A percentile compares a stretch with the other conserved stretches of the same genome.
These are phyloP conservation scores for Lactifluus echinatus DNA, from an alignment of 768 basidiomycete genomes.

Conservation along the genomic window DNA sequence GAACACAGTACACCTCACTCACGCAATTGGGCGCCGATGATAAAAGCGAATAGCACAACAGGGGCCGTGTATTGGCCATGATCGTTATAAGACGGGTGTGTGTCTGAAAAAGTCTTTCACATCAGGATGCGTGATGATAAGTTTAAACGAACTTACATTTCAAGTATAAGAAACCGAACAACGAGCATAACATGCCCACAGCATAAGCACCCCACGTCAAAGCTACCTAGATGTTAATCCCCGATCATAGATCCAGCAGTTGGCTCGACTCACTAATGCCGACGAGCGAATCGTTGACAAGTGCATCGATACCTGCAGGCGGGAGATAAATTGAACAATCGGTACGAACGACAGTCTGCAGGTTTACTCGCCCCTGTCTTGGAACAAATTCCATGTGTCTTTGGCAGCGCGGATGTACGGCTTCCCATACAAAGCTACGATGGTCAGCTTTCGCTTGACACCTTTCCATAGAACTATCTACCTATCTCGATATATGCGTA, in stretches of 20 bases:
- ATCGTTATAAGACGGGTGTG: slow-evolving; percentile 64
- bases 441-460: not conserved
- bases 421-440: slow-evolving; percentile 72
- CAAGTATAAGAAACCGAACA: slow-evolving; percentile 74
- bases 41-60: slow-evolving; percentile 68
- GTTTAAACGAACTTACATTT: slow-evolving; percentile 39
- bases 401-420: slow-evolving; percentile 72
- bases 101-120: slow-evolving; percentile 37
- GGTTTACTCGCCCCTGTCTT: slow-evolving; percentile 45
- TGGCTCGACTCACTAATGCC: slow-evolving; percentile 50
- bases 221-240: slow-evolving; percentile 30
- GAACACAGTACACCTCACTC: slow-evolving; percentile 24
- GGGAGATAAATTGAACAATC: slow-evolving; percentile 1
- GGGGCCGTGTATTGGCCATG: slow-evolving; percentile 72
- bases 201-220: slow-evolving; percentile 76
- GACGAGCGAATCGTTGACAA: slow-evolving; percentile 78
- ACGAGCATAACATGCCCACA: slow-evolving; percentile 61
- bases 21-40: slow-evolving; percentile 72
- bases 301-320: slow-evolving; percentile 49
- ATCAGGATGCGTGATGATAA: not conserved
- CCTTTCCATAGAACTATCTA: slow-evolving; percentile 26
- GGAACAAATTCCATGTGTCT: slow-evolving; percentile 73
- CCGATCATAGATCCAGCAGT: slow-evolving; percentile 6
- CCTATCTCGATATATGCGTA: slow-evolving; percentile 82
- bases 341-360: slow-evolving; percentile 7